Evolutionary conservation across 208 protist genomes (phyloP), one percentile per base, ranked within the genome.

Genomic region (Trypanosoma avium): DNA sequence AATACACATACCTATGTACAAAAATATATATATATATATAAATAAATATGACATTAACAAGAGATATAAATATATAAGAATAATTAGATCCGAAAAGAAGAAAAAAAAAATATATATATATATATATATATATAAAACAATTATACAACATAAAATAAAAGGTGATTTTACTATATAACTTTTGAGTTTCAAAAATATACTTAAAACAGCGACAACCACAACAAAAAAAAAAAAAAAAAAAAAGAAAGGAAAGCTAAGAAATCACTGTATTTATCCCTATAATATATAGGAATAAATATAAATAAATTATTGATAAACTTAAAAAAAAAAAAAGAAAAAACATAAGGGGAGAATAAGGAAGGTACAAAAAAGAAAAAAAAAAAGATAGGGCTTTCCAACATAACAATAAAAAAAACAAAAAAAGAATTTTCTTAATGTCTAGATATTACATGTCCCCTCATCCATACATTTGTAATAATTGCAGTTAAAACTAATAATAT

Each of bases 391-490:
- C 24, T 15, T 26, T 50, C 17, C 45, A 50, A 50, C 24, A 5
- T 26, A 4, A 50, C n/a, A 4, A 50, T 8, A 50, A 13, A 50
- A 24, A 5, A 50, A 50, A 50, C 9, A 10, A 22, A 50, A 22
- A n/a, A 8, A 30, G 2, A 50, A 8, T 53, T 5, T 26, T 53
- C 33, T 64, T 30, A 53, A 43, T 12, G 4, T n/a, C 5, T 4
- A 19, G 26, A 2, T 24, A 64, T 43, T n/a, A 54, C 58, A 54
- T 3, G 42, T 29, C 49, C 17, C n/a, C 61, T 30, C 61, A 67
- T 67, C 61, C 61, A 67, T 21, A 40, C 43, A 53, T 47, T 67
- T 30, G 61, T 67, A 7, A 59, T 22, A 40, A 58, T 26, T 12
- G 32, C 61, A 32, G 61, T 67, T 33, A 60, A 9, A 17, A 57